These are phyloP conservation scores for Penicillium crystallinum DNA, from an alignment of 495 filamentous ascomycete genomes.

Conservation along the genomic window DNA sequence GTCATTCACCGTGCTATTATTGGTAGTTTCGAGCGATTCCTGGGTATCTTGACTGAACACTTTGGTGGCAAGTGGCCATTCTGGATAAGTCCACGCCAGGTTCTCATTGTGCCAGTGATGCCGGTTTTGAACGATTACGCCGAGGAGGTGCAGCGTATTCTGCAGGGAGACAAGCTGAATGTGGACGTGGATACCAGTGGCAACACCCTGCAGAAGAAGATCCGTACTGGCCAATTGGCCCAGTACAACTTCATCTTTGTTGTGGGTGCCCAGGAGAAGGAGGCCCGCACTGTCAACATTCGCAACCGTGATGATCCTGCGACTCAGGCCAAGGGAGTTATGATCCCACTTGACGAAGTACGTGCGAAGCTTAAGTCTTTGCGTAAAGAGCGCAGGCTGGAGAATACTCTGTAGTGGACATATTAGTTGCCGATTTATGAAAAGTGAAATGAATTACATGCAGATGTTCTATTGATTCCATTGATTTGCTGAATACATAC, in stretches of 20 bases:
- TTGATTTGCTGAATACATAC: background rate
- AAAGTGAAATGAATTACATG: slow-evolving; percentile 15
- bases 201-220: slow-evolving; percentile 96
- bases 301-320: slow-evolving; percentile 83
- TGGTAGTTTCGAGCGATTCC: slow-evolving; percentile 90
- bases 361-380: slow-evolving; percentile 66
- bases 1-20: slow-evolving; percentile 97
- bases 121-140: slow-evolving; percentile 78
- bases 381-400: slow-evolving; percentile 57
- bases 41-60: slow-evolving; percentile 89
- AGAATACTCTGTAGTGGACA: slow-evolving; percentile 41
- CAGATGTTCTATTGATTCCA: slow-evolving; percentile 4
- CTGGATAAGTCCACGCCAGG: slow-evolving; percentile 91
- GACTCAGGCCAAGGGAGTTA: slow-evolving; percentile 67
- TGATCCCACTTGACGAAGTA: slow-evolving; percentile 72
- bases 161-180: slow-evolving; percentile 55
- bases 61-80: slow-evolving; percentile 98
- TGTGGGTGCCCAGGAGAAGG: slow-evolving; percentile 78
- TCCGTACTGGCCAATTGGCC: slow-evolving; percentile 75
- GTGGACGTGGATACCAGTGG: slow-evolving; percentile 83
- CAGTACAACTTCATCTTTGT: slow-evolving; percentile 95
- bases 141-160: slow-evolving; percentile 65
- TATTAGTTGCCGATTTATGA: slow-evolving; percentile 7
- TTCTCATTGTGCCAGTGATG: slow-evolving; percentile 89
- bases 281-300: slow-evolving; percentile 75